Percentiles rank a stretch among this genome's conserved stretches.
Conservation (phyloP, 106 monocot species). For the Phalaenopsis equestris region DNA sequence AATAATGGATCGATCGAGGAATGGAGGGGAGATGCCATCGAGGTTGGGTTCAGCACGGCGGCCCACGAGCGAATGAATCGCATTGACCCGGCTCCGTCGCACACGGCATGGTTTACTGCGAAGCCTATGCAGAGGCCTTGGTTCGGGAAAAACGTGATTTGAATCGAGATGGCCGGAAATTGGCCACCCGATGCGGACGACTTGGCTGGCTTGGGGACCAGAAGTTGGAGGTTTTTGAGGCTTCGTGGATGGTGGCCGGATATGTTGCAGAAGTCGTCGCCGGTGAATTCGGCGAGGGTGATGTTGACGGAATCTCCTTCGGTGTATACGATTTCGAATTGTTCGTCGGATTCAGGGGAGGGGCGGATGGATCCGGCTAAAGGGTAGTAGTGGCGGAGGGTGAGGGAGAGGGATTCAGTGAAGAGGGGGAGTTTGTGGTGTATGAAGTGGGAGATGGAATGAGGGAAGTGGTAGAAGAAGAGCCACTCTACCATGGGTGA, state of each 20-base stretch:
- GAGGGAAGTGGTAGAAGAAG: slow-evolving; percentile 38
- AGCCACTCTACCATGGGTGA: slow-evolving; percentile 30
- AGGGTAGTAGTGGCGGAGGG: slow-evolving; percentile 39
- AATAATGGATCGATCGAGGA: slow-evolving; percentile 14
- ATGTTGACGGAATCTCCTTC: slow-evolving; percentile 24
- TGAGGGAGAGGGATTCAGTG: slow-evolving; percentile 44
- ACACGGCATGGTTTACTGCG: slow-evolving; percentile 11
- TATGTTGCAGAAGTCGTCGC: slow-evolving; percentile 18
- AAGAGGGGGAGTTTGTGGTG: slow-evolving; percentile 23
- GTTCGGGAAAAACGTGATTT: slow-evolving; percentile 21
- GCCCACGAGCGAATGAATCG: slow-evolving; percentile 24
- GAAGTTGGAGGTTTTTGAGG: neutral
- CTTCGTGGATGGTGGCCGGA: slow-evolving; percentile 11
- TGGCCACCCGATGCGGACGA: slow-evolving; percentile 20
- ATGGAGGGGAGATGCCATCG: neutral
- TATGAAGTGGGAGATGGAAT: slow-evolving; percentile 21
- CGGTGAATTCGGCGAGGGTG: slow-evolving; percentile 16
- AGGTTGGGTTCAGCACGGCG: neutral
- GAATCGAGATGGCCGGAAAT: slow-evolving; percentile 16
- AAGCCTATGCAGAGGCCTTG: slow-evolving; percentile 18
- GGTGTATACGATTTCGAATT: slow-evolving; percentile 24
- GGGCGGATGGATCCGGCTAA: slow-evolving; percentile 21
- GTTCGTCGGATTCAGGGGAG: slow-evolving; percentile 4
- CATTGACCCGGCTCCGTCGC: slow-evolving; percentile 13
- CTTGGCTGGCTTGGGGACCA: slow-evolving; percentile 18